These are phyloP conservation scores for Moesziomyces antarcticus DNA, from an alignment of 1,284 basidiomycete genomes.

Conservation along the genomic window DNA sequence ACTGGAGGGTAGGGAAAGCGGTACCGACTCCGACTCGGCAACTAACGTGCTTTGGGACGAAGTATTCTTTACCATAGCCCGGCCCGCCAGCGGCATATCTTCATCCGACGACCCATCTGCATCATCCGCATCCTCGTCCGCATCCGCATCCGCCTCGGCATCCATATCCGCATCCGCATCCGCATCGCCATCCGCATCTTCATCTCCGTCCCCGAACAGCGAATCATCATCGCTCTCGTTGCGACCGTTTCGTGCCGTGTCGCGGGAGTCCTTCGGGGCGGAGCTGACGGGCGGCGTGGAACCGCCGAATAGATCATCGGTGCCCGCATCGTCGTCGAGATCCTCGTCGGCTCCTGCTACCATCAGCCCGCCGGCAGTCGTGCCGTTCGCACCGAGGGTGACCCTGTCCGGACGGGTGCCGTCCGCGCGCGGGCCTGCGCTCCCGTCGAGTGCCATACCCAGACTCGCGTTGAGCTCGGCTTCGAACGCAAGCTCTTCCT, in stretches of 20 bases:
- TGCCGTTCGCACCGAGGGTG: constrained; percentile 7
- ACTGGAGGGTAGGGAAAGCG: too few species aligned
- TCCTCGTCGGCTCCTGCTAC: constrained; percentile 39
- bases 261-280: constrained; percentile 2
- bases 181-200: constrained; percentile 32
- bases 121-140: constrained; percentile 63
- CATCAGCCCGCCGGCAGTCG: constrained; percentile 28
- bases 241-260: not conserved
- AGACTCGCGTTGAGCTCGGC: constrained; percentile 53
- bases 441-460: constrained; percentile 37
- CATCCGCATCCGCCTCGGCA: constrained; percentile 40
- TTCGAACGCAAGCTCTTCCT: constrained; percentile 56
- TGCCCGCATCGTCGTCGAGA: constrained; percentile 19
- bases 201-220: constrained; percentile 45
- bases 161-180: constrained; percentile 45
- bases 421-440: constrained; percentile 24
- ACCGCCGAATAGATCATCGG: constrained; percentile 45
- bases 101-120: constrained; percentile 61
- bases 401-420: constrained; percentile 12
- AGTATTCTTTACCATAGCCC: constrained; percentile 30
- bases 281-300: constrained; percentile 33
- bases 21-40: not conserved
- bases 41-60: constrained; percentile 20
- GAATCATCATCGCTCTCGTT: constrained; percentile 45
- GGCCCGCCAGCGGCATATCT: constrained; percentile 46